Evolutionary conservation across 2,329 filamentous ascomycete species (phyloP).

Genomic region (Aspergillus sclerotialis): DNA sequence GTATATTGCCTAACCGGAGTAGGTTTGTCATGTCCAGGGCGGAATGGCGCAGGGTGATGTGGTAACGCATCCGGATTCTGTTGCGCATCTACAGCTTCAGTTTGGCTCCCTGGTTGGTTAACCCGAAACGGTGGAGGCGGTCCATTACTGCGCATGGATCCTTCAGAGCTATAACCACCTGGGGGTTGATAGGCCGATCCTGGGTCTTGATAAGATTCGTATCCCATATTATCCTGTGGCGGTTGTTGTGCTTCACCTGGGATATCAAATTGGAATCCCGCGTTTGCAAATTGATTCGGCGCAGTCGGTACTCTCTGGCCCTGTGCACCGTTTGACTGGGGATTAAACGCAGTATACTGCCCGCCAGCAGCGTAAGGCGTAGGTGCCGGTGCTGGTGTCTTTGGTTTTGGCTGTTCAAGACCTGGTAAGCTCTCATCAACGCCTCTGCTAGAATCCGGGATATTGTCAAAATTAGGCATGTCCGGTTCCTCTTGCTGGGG

Average conservation of each 20-base stretch:
- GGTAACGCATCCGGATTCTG: constrained; percentile 50
- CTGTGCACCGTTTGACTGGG: constrained; percentile 39
- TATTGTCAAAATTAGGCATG: constrained; percentile 59
- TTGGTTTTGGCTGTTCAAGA: constrained; percentile 22
- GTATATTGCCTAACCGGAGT: constrained; percentile 49
- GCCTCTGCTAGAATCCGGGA: constrained; percentile 29
- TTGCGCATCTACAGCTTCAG: constrained; percentile 14
- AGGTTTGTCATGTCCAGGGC: constrained; percentile 47
- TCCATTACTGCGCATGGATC: constrained; percentile 11
- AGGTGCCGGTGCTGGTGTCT: constrained; percentile 15
- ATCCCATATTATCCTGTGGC: constrained; percentile 11
- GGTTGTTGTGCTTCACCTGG: constrained; percentile 28
- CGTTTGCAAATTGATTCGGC: constrained; percentile 32
- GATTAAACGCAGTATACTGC: constrained; percentile 32
- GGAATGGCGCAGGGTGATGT: constrained; percentile 49
- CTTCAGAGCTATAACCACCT: constrained; percentile 7
- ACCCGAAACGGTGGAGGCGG: constrained; percentile 13
- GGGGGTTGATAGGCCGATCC: constrained; percentile 13
- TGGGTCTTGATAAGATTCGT: constrained; percentile 12
- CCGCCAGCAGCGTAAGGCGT: constrained; percentile 13
- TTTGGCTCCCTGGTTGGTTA: constrained; percentile 15
- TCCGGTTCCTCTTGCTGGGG: constrained; percentile 44
- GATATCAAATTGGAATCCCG: constrained; percentile 69
- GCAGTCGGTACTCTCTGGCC: constrained; percentile 26
- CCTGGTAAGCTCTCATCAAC: constrained; percentile 28